Evolutionary conservation across 2,329 filamentous ascomycete genomes (phyloP).

Genomic region (Botryotinia narcissicola): DNA sequence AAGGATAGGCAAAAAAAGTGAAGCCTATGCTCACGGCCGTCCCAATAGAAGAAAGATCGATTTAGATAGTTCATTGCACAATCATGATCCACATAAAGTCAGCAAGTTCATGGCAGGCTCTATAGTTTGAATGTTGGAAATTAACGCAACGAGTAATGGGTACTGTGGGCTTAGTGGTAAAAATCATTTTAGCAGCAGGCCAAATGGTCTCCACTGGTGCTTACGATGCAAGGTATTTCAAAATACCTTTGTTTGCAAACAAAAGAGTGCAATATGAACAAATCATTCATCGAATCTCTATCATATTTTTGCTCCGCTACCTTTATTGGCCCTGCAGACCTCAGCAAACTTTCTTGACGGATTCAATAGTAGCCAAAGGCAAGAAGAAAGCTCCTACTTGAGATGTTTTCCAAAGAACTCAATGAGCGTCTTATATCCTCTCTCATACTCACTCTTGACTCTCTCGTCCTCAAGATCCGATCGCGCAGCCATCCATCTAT

Average conservation of each 20-base stretch:
- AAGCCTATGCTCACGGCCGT: neutral
- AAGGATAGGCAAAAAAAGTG: neutral
- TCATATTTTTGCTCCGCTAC: neutral
- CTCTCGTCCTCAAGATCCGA: conserved; percentile 47
- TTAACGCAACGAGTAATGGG: too few species aligned
- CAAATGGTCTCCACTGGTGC: neutral
- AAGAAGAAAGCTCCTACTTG: conserved; percentile 16
- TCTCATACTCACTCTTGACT: conserved; percentile 48
- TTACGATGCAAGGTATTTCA: too few species aligned
- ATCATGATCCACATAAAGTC: neutral
- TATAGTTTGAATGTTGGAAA: neutral
- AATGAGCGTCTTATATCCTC: conserved; percentile 48
- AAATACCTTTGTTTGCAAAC: neutral
- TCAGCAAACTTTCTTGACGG: neutral
- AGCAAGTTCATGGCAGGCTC: neutral
- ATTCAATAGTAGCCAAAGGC: neutral
- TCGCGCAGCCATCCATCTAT: conserved; percentile 53
- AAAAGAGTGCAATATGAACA: neutral
- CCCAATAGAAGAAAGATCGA: neutral
- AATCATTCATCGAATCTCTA: neutral
- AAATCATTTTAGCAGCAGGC: neutral
- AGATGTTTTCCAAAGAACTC: conserved; percentile 46
- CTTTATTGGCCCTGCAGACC: conserved; percentile 1
- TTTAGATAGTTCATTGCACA: neutral
- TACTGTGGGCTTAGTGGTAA: neutral